A percentile compares a stretch with the other conserved stretches of the same genome.
Evolutionary conservation across 352 stramenopile genomes (phyloP).

Genomic region (Phytophthora fragariae): DNA sequence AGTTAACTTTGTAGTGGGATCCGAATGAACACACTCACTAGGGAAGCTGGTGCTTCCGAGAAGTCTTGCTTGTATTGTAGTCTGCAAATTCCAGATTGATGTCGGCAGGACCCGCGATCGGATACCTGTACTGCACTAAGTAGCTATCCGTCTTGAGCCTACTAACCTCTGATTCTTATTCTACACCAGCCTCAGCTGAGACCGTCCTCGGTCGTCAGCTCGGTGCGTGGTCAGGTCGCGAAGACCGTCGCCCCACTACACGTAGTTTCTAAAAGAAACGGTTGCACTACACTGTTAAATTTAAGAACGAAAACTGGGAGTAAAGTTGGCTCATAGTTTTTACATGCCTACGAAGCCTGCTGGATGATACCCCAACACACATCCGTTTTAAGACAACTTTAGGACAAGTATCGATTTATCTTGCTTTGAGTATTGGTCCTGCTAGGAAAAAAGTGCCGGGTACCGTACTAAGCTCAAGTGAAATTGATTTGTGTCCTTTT

Average conservation of each 20-base stretch:
- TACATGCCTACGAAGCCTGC: too few relatives aligned
- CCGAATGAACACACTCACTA: conserved; percentile 2
- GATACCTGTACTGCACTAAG: neutral
- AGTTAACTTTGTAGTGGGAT: conserved; percentile 5
- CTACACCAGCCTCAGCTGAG: neutral
- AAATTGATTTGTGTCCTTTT: too few relatives aligned
- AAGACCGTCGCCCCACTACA: conserved; percentile 18
- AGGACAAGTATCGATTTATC: too few relatives aligned
- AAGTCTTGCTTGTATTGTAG: neutral
- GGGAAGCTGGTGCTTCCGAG: neutral
- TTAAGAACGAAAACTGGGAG: too few relatives aligned
- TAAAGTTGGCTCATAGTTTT: too few relatives aligned
- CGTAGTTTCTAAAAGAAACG: too few relatives aligned
- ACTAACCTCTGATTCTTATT: conserved; percentile 5
- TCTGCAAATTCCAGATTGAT: neutral
- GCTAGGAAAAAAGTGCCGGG: too few relatives aligned
- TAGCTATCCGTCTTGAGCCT: neutral
- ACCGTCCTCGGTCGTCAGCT: conserved; percentile 4
- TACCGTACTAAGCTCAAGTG: too few relatives aligned
- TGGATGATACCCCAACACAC: too few relatives aligned
- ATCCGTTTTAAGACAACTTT: too few relatives aligned
- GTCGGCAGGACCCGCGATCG: neutral
- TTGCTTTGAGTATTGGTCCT: too few relatives aligned
- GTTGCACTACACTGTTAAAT: too few relatives aligned
- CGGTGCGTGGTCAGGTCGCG: conserved; percentile 7